These are phyloP conservation scores for Stipa capillata DNA, from an alignment of 176 grass and related monocot genomes.

Conservation along the genomic window DNA sequence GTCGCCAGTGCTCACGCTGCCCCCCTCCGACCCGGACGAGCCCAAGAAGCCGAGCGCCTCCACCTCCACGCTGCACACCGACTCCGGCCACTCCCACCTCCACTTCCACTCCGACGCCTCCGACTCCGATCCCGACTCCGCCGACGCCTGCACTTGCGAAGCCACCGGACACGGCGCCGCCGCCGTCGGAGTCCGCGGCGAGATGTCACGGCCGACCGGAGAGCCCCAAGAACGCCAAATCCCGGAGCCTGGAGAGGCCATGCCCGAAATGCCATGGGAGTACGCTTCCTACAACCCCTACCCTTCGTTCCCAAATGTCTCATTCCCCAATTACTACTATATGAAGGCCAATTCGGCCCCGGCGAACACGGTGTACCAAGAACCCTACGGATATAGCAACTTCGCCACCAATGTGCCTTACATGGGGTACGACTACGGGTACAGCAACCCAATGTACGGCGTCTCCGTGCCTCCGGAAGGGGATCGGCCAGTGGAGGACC, in stretches of 20 bases:
- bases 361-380: conserved; percentile 66
- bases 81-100: conserved; percentile 42
- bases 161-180: not conserved
- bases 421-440: conserved; percentile 37
- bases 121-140: conserved; percentile 15
- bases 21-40: conserved; percentile 30
- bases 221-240: conserved; percentile 12
- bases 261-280: conserved; percentile 21
- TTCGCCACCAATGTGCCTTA: conserved; percentile 30
- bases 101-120: conserved; percentile 36
- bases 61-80: conserved; percentile 30
- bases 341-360: conserved; percentile 54
- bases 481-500: conserved; percentile 3
- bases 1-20: conserved; percentile 71
- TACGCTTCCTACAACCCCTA: conserved; percentile 21
- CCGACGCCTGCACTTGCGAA: conserved; percentile 8
- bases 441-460: conserved; percentile 49
- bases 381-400: conserved; percentile 45
- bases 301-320: conserved; percentile 16
- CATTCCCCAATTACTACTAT: conserved; percentile 53
- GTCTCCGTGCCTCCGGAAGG: not conserved
- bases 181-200: not conserved
- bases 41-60: conserved; percentile 29
- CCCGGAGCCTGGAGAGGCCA: not conserved
- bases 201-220: conserved; percentile 10